Base-by-base conservation (phyloP, 2,329 filamentous ascomycete genomes). In the Diaporthe australafricana region DNA sequence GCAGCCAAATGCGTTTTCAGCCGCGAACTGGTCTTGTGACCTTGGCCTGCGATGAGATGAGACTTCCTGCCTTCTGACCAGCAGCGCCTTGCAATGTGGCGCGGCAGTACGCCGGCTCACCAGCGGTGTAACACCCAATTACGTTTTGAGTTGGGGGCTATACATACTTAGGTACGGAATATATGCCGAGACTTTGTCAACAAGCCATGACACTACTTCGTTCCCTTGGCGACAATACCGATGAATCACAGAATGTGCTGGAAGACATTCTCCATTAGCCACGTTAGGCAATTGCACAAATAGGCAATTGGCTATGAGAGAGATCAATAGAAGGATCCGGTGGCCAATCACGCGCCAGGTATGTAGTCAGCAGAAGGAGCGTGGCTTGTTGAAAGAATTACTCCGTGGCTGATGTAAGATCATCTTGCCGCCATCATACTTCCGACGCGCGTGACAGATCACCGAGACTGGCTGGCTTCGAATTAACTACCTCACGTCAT, bases 41-140 rank as follows among this genome's bases (percentile, higher is more conserved):
- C 22, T 11, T 9, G 16, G 35, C 7, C n/a, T 7, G 6, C 42
- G 60, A 63, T 63, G 42, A 63, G 60, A 63, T 63, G 42, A 63
- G 60, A 63, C 30, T 9, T 35, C 20, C 60, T 48, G 11, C 60
- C 42, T 48, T 20, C 60, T 63, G 30, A 35, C 25, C 12, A n/a
- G 60, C 27, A 63, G 60, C n/a, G 30, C 60, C 60, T 63, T 63
- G 27, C 8, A 20, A 12, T 12, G 27, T 63, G 60, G 60, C 60
- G 30, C 4, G 42, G 42, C 20, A 16, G 35, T 16, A 25, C 8
- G 60, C 20, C 1, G n/a, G 45, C 27, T 48, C 42, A 48, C 17
- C 20, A 11, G 16, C 7, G 27, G 27, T 35, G 60, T 17, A 63
- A 35, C 11, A 48, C 11, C 20, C 20, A 48, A 11, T 32, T 22